Base-by-base conservation (phyloP, 306 rosid species). In the Begonia masoniana region DNA sequence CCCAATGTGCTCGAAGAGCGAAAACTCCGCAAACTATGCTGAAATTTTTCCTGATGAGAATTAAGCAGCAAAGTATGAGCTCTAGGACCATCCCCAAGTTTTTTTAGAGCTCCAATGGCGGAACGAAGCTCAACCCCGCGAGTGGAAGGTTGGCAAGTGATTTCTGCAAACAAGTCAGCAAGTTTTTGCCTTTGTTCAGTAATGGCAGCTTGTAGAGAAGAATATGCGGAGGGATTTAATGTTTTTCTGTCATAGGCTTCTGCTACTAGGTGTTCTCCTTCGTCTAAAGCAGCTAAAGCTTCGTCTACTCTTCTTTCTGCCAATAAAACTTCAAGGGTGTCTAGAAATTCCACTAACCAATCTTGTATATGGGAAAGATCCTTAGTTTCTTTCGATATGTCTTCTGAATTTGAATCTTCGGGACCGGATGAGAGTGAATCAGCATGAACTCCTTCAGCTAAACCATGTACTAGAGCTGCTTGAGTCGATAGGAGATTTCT, bases 11-110 rank as follows among this genome's bases (percentile, higher is more conserved):
- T 54, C 0, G 68, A 39, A 3, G 85, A 42, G 39, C 71, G 58
- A 35, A 77, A 68, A 55, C 59, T 64, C 10, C 60, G 76, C 63
- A 76, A 55, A 57, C 19, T 73, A 1, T 75, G 68, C n/a, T 65
- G 67, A 66, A 85, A 23, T 66, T 72, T 78, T 63, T 62, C 72
- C 9, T 68, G 69, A 71, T 81, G 88, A 68, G 92, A 78, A 14
- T 46, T 61, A 2, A 91, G 84, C 15, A 91, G 68, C 72, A 85
- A 59, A 9, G 74, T 68, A 57, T 85, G 96, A 1, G 96, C 85
- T 9, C 83, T 94, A 21, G 95, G 69, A 35, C 97, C 97, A 11
- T 91, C 96, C 12, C 97, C 96, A 0, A 91, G 92, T 23, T 56
- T 72, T 64, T 83, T 80, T 61, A 91, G 66, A 41, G 91, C 78